Evolutionary conservation across 768 basidiomycete genomes (phyloP).

Genomic region (Podaxis sp.): DNA sequence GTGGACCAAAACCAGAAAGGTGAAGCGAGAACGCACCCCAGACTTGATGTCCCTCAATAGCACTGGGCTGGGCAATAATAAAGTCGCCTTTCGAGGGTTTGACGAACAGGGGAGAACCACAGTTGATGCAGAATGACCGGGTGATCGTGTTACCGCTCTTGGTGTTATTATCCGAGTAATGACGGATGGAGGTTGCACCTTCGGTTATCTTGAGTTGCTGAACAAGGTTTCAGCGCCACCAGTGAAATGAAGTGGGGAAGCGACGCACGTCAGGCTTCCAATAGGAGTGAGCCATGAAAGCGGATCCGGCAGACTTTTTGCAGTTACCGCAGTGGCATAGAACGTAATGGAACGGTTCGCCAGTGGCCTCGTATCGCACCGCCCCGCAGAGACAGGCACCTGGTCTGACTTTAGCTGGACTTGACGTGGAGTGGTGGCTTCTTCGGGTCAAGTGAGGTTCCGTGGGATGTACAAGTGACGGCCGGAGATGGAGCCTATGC

Average conservation of each 20-base stretch:
- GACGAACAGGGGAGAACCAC: slow-evolving; percentile 29
- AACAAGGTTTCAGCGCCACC: neutral
- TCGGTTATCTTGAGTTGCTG: slow-evolving; percentile 25
- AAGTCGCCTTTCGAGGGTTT: slow-evolving; percentile 21
- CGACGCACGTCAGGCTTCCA: slow-evolving; percentile 29
- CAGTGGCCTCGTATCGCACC: slow-evolving; percentile 26
- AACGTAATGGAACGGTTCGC: slow-evolving; percentile 30
- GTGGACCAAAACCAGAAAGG: neutral
- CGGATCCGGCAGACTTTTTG: slow-evolving; percentile 30
- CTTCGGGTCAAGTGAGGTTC: neutral
- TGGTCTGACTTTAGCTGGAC: neutral
- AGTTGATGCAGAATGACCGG: slow-evolving; percentile 31
- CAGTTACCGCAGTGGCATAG: slow-evolving; percentile 36
- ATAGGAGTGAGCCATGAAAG: slow-evolving; percentile 31
- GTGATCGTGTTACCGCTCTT: slow-evolving; percentile 26
- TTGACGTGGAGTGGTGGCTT: neutral
- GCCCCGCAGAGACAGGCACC: slow-evolving; percentile 30
- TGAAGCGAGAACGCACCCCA: slow-evolving; percentile 24
- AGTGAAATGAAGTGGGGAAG: neutral
- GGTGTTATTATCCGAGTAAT: slow-evolving; percentile 27
- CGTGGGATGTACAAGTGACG: neutral
- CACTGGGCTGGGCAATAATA: slow-evolving; percentile 23
- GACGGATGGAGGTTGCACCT: slow-evolving; percentile 24
- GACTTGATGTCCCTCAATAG: slow-evolving; percentile 22
- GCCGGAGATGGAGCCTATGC: neutral